These are phyloP conservation scores for Scheffersomyces segobiensis DNA, from an alignment of 1,139 yeast genomes.

Conservation along the genomic window DNA sequence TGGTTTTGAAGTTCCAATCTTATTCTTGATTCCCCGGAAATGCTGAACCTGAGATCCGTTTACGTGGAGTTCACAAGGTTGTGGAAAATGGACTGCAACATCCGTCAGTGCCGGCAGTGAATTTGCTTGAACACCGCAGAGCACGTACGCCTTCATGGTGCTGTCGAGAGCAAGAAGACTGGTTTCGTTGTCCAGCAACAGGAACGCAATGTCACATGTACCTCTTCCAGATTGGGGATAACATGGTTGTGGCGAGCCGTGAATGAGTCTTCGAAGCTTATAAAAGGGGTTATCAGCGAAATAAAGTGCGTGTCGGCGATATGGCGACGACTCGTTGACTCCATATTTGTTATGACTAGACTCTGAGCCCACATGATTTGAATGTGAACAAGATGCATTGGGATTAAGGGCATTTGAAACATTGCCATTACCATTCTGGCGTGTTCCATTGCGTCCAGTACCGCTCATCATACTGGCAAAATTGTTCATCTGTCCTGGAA, in stretches of 20 bases:
- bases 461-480: slow-evolving; percentile 1
- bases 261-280: slow-evolving; percentile 41
- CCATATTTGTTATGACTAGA: not conserved
- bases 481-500: slow-evolving; percentile 7
- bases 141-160: slow-evolving; percentile 37
- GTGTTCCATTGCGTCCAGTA: not conserved
- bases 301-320: slow-evolving; percentile 37
- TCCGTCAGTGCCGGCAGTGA: slow-evolving; percentile 29
- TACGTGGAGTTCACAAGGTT: slow-evolving; percentile 55
- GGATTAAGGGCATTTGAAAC: not conserved
- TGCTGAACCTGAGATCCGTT: slow-evolving; percentile 50
- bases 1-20: slow-evolving; percentile 65
- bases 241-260: slow-evolving; percentile 47
- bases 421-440: not conserved
- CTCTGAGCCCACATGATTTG: not conserved
- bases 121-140: slow-evolving; percentile 44
- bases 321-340: slow-evolving; percentile 18
- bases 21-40: slow-evolving; percentile 61
- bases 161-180: slow-evolving; percentile 24
- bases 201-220: slow-evolving; percentile 39
- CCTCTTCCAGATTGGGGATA: slow-evolving; percentile 24
- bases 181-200: slow-evolving; percentile 40
- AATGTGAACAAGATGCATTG: slow-evolving; percentile 3
- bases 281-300: slow-evolving; percentile 58
- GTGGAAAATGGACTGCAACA: slow-evolving; percentile 55